phyloP scores from a whole-genome alignment of 2,329 filamentous ascomycete genomes.

The Monosporascus sp. region DNA sequence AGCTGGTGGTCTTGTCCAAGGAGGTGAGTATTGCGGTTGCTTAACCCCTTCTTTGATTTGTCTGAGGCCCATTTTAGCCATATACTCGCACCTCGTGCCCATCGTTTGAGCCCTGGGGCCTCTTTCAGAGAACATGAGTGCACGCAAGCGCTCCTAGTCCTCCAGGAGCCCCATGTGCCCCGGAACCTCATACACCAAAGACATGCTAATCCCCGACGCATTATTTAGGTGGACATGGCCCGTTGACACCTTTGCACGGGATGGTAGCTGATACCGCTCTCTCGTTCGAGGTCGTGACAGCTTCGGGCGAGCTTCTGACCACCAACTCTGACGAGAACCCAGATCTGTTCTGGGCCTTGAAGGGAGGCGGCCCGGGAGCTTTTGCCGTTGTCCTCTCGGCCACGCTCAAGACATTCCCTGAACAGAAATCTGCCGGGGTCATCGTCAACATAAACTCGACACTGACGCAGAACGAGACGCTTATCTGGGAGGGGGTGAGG shows the following conservation, averaged over 20 bases:
- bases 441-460: conserved; percentile 33
- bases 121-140: too few species aligned
- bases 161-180: too few species aligned
- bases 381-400: conserved; percentile 49
- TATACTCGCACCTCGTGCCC: too few species aligned
- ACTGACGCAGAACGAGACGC: conserved; percentile 29
- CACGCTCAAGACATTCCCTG: conserved; percentile 47
- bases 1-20: conserved; percentile 56
- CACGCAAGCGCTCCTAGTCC: too few species aligned
- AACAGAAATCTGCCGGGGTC: conserved; percentile 37
- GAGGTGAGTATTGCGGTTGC: conserved; percentile 29
- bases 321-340: conserved; percentile 40
- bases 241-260: conserved; percentile 34
- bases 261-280: conserved; percentile 43
- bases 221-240: conserved; percentile 34
- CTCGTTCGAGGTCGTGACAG: conserved; percentile 40
- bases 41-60: conserved; percentile 10
- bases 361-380: conserved; percentile 47
- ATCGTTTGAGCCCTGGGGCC: too few species aligned
- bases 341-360: conserved; percentile 54
- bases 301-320: conserved; percentile 36
- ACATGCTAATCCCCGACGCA: conserved; percentile 27
- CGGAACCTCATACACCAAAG: too few species aligned
- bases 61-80: conserved; percentile 1
- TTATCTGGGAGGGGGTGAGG: conserved; percentile 43